Conservation (phyloP, 768 basidiomycete genomes). For the Hericium alpestre region DNA sequence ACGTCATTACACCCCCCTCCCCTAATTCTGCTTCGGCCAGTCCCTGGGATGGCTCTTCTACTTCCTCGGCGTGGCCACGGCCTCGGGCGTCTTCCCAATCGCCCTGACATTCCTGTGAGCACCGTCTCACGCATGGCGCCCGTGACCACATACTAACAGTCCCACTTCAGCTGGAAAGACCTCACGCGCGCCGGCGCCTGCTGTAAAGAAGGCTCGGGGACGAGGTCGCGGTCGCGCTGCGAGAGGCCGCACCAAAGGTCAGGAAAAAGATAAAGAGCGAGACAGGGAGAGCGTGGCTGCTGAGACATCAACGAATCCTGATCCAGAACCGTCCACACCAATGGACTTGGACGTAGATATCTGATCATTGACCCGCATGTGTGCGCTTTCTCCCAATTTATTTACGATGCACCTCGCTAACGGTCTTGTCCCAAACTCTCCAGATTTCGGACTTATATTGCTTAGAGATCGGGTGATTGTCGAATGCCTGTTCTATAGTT, state of each 20-base stretch:
- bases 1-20: not conserved
- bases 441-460: too few relatives aligned
- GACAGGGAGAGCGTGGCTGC: conserved; percentile 4
- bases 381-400: too few relatives aligned
- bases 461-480: too few relatives aligned
- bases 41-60: conserved; percentile 21
- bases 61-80: conserved; percentile 18
- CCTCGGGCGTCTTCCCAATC: conserved; percentile 17
- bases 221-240: not conserved
- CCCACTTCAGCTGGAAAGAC: conserved; percentile 15
- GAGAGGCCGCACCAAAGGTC: conserved; percentile 2
- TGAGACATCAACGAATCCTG: conserved; percentile 17
- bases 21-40: not conserved
- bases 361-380: conserved; percentile 1
- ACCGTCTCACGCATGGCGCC: not conserved
- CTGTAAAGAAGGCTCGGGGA: conserved; percentile 1
- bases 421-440: too few relatives aligned
- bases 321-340: conserved; percentile 25
- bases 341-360: conserved; percentile 28
- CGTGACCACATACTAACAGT: not conserved
- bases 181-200: conserved; percentile 14
- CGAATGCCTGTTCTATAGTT: too few relatives aligned
- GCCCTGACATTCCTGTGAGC: conserved; percentile 13
- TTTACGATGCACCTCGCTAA: too few relatives aligned
- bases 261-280: conserved; percentile 3